Conservation (phyloP, 306 rosid genomes). For the Betula pendula region DNA sequence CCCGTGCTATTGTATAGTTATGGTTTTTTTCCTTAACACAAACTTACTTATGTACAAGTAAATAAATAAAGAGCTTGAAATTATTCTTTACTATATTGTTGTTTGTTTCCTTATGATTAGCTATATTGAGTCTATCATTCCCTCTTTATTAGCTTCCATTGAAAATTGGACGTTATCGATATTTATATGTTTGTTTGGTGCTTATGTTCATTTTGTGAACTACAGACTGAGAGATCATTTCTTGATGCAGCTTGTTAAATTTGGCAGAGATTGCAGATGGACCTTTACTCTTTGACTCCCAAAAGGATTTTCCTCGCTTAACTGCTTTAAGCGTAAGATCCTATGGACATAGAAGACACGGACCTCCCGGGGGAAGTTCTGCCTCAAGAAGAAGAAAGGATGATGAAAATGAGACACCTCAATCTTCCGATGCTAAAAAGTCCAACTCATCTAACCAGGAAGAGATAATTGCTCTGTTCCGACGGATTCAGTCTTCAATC, state of each 20-base stretch:
- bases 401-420: constrained; percentile 29
- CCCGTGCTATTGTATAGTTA: no score
- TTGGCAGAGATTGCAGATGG: constrained; percentile 66
- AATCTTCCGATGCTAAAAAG: constrained; percentile 24
- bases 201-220: constrained; percentile 24
- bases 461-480: constrained; percentile 54
- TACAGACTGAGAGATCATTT: constrained; percentile 43
- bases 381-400: constrained; percentile 22
- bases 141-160: not conserved
- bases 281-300: constrained; percentile 23
- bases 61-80: not conserved
- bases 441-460: constrained; percentile 40
- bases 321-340: constrained; percentile 30
- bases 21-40: no score
- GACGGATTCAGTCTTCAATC: constrained; percentile 52
- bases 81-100: not conserved
- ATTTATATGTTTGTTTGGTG: constrained; percentile 1
- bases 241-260: constrained; percentile 72
- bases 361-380: constrained; percentile 32
- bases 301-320: constrained; percentile 18
- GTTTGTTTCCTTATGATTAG: constrained; percentile 2
- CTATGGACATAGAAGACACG: constrained; percentile 31
- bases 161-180: not conserved
- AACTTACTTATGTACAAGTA: no score
- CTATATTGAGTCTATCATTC: not conserved